Base-by-base conservation (phyloP, 257 asterid species). In the Solanum piurae region DNA sequence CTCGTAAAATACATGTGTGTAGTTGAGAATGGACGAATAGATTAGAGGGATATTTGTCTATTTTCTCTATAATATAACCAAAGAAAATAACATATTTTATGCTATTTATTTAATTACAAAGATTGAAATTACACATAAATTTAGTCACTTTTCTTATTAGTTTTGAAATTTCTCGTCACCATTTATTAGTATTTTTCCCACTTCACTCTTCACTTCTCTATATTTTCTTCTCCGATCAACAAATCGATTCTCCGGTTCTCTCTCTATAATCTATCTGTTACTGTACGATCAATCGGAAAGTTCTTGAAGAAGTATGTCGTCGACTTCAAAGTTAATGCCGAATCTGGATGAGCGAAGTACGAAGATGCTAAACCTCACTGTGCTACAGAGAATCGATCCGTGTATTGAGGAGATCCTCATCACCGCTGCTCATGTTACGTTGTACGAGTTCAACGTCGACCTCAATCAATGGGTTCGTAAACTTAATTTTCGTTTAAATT, bases 321-420 rank as follows among this genome's bases (percentile, higher is more conserved):
- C 79, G 42, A 40, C 40, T 37, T 94, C 92, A 71, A 95, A 93
- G 91, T 74, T 95, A 88, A 93, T 87, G 93, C 98, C 96, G 88
- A 90, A 92, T 89, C 89, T 96, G 66, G 96, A 95, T 83, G 91
- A 93, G 88, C 92, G 93, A 89, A 90, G 91, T 88, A 94, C 95
- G 13, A 93, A 94, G 90, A 5, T 86, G 83, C 93, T 95, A 12
- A 95, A 96, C 87, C 89, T 96, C 89, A 95, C 95, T 25, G 99
- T 95, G 86, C 93, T 96, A 25, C 99, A 95, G 94, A 91, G 98
- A 58, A 89, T 89, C 64, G 98, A 96, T 88, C 95, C 94, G 16
- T 93, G 52, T 71, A 91, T 96, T 34, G 95, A 95, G 84, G 94
- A 96, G 88, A 96, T 94, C 92, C 89, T 95, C 74, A 89, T 92